Evolutionary conservation across 1,139 yeast species (phyloP).

Genomic region (Geotrichum fermentans): DNA sequence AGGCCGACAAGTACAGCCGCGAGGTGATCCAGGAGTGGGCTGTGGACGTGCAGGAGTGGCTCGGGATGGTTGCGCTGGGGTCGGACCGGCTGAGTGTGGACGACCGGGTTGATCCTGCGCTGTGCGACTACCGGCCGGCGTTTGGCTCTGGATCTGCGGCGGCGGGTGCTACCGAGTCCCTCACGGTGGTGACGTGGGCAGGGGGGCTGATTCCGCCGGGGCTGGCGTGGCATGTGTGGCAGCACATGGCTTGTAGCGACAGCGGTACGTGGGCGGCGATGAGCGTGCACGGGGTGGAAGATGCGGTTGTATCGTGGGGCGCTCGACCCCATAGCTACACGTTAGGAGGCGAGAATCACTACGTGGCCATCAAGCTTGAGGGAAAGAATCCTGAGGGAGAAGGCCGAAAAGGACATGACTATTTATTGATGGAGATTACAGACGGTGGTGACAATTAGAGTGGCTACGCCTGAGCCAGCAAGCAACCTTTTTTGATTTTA

Average conservation of each 20-base stretch:
- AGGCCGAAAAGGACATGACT: slow-evolving; percentile 4
- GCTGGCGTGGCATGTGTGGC: slow-evolving; percentile 21
- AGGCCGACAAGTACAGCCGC: slow-evolving; percentile 6
- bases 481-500: too few species aligned
- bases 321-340: slow-evolving; percentile 26
- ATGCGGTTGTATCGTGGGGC: slow-evolving; percentile 35
- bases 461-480: too few species aligned
- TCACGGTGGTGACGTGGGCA: slow-evolving; percentile 21
- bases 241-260: background rate
- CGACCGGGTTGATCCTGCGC: slow-evolving; percentile 27
- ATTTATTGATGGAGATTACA: slow-evolving; percentile 15
- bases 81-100: slow-evolving; percentile 23
- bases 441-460: slow-evolving; percentile 14
- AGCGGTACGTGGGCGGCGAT: slow-evolving; percentile 26
- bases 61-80: slow-evolving; percentile 29
- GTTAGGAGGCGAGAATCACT: slow-evolving; percentile 29
- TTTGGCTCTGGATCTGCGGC: background rate
- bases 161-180: background rate
- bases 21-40: slow-evolving; percentile 35
- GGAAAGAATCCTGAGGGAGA: background rate
- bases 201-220: slow-evolving; percentile 26
- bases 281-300: slow-evolving; percentile 30
- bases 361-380: slow-evolving; percentile 24
- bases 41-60: slow-evolving; percentile 33
- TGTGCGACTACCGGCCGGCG: slow-evolving; percentile 28